Evolutionary conservation across 805 yeast genomes (phyloP), one percentile per base, ranked within the genome.

Genomic region (Lachancea nothofagi): DNA sequence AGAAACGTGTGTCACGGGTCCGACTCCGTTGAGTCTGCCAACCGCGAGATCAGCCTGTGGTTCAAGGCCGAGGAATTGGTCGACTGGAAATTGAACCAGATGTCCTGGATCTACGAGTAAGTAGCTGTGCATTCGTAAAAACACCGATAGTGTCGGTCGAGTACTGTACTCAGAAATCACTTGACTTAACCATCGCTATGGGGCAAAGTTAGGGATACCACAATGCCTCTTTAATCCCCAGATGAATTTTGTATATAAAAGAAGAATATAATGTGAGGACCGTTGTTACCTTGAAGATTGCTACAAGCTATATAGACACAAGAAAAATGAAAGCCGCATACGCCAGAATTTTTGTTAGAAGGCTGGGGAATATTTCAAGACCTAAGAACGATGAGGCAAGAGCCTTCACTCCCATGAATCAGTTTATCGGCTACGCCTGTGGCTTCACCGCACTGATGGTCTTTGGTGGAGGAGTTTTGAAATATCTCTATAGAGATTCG

Each of bases 1-100:
- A 88, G 99, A 83, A 93, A 93, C 80, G 96, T 93, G 63, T 77
- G 84, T 69, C 99, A 93, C 79, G 98, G 98, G 70, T 90, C 97
- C 56, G 99, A 93, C 79, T 88, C 97, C 50, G 98, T 93, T 62
- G 98, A 90, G 75, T 75, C 82, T 57, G 99, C 99, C 62, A 71
- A 87, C 70, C 85, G 84, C 78, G 99, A 93, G 79, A 93, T 93
- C 57, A 80, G 65, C 55, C 77, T 93, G 64, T 93, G 99, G 99
- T 93, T 93, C 89, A 87, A 87, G 82, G 76, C 80, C 70, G 96
- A 88, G 70, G 99, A 93, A 77, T 73, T 93, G 61, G 84, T 80
- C 62, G 85, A 82, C 59, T 93, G 88, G 93, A 83, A 82, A 71
- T 80, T 90, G 53, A 77, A 95, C 66, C 64, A 78, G 70, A 69